Conservation (phyloP, 164 flowering plant species). For the Chimonanthus salicifolius region DNA sequence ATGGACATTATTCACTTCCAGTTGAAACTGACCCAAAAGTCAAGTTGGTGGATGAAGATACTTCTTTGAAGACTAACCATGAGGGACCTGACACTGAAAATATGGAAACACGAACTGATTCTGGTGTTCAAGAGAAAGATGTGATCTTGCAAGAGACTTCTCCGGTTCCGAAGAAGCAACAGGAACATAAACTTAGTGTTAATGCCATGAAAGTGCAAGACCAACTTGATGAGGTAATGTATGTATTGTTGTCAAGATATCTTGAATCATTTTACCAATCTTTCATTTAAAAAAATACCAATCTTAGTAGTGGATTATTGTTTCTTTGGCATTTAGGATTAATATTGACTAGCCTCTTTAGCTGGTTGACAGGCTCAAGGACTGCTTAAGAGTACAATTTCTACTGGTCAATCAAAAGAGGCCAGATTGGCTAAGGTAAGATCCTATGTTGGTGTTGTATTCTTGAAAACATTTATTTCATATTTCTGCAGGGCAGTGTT, state of each 20-base stretch:
- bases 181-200: conserved; percentile 26
- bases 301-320: background rate
- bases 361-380: conserved; percentile 87
- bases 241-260: conserved; percentile 2
- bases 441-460: background rate
- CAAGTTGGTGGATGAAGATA: conserved; percentile 26
- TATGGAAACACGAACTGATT: conserved; percentile 20
- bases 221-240: conserved; percentile 89
- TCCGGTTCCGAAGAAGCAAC: conserved; percentile 25
- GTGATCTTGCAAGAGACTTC: conserved; percentile 21
- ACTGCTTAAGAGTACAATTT: conserved; percentile 66
- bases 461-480: background rate
- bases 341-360: conserved; percentile 33
- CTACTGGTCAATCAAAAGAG: conserved; percentile 94
- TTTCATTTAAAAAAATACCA: conserved; percentile 9
- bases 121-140: conserved; percentile 28
- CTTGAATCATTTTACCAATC: background rate
- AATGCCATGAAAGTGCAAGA: conserved; percentile 59
- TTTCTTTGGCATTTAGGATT: background rate
- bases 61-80: conserved; percentile 25
- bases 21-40: conserved; percentile 26
- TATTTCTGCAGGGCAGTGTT: background rate
- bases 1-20: conserved; percentile 28
- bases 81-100: conserved; percentile 31
- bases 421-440: conserved; percentile 88